Evolutionary conservation across 2,329 filamentous ascomycete species (phyloP).

Genomic region (Biscogniauxia sp.): DNA sequence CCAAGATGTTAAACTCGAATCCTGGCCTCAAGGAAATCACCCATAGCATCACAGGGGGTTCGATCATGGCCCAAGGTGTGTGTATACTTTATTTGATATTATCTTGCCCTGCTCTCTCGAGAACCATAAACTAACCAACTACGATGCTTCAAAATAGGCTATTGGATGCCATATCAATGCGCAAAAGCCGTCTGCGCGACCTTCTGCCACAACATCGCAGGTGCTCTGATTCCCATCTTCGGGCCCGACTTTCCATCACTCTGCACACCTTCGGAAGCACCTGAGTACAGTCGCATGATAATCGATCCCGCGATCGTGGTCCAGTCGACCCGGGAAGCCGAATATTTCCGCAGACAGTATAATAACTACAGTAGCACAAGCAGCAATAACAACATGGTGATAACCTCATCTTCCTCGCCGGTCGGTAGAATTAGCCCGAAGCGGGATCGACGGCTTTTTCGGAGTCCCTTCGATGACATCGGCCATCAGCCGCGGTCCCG

Average conservation of each 20-base stretch:
- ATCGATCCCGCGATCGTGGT: constrained; percentile 58
- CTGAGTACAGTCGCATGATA: constrained; percentile 64
- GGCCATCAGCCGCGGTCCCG: constrained; percentile 21
- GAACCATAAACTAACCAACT: constrained; percentile 8
- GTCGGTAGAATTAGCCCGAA: constrained; percentile 18
- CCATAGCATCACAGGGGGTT: constrained; percentile 91
- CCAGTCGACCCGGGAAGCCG: constrained; percentile 50
- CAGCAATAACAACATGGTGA: neutral
- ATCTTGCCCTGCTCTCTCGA: constrained; percentile 4
- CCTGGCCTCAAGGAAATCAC: constrained; percentile 83
- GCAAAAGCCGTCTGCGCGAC: constrained; percentile 84
- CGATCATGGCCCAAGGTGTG: constrained; percentile 83
- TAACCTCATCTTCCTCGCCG: neutral
- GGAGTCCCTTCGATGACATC: constrained; percentile 24
- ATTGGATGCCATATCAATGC: constrained; percentile 92
- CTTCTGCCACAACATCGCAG: constrained; percentile 83
- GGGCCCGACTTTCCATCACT: constrained; percentile 73
- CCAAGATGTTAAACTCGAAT: constrained; percentile 77
- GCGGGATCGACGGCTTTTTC: constrained; percentile 29
- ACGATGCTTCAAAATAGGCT: constrained; percentile 56
- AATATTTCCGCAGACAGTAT: constrained; percentile 39
- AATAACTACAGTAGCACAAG: constrained; percentile 15
- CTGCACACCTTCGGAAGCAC: constrained; percentile 64
- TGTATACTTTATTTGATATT: constrained; percentile 17
- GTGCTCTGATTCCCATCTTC: constrained; percentile 86